Conservation (phyloP, 2,329 filamentous ascomycete genomes). For the Colletotrichum paranaense region DNA sequence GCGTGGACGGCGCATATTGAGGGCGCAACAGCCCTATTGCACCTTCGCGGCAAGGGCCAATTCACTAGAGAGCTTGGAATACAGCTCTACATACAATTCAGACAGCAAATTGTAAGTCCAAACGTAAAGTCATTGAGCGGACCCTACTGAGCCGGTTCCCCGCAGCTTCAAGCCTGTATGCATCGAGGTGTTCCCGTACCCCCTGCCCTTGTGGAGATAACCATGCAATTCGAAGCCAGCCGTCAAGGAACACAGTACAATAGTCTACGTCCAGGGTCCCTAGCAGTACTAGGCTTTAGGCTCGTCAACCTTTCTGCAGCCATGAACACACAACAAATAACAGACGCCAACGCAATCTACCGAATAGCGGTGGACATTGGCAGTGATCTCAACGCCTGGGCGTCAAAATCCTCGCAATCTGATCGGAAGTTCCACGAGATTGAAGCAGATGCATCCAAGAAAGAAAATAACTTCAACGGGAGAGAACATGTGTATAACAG, state of each 20-base stretch:
- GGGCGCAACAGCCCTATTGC: slow-evolving; percentile 39
- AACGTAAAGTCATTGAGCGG: not conserved
- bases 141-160: not conserved
- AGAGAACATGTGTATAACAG: slow-evolving; percentile 35
- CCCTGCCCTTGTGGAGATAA: slow-evolving; percentile 12
- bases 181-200: slow-evolving; percentile 37
- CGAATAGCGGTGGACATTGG: slow-evolving; percentile 5
- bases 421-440: not conserved
- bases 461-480: slow-evolving; percentile 16
- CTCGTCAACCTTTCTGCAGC: slow-evolving; percentile 38
- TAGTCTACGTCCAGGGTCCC: slow-evolving; percentile 5
- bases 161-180: slow-evolving; percentile 37
- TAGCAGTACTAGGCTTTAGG: slow-evolving; percentile 34
- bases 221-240: slow-evolving; percentile 11
- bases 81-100: slow-evolving; percentile 40
- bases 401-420: not conserved
- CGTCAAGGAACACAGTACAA: not conserved
- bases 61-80: slow-evolving; percentile 38
- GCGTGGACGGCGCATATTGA: slow-evolving; percentile 40
- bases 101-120: slow-evolving; percentile 41
- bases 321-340: slow-evolving; percentile 34
- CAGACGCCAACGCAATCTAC: slow-evolving; percentile 29
- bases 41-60: slow-evolving; percentile 40
- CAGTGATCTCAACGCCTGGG: slow-evolving; percentile 7
- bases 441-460: not conserved